Evolutionary conservation across 352 stramenopile species (phyloP).

Genomic region (Pythium phragmiticola): DNA sequence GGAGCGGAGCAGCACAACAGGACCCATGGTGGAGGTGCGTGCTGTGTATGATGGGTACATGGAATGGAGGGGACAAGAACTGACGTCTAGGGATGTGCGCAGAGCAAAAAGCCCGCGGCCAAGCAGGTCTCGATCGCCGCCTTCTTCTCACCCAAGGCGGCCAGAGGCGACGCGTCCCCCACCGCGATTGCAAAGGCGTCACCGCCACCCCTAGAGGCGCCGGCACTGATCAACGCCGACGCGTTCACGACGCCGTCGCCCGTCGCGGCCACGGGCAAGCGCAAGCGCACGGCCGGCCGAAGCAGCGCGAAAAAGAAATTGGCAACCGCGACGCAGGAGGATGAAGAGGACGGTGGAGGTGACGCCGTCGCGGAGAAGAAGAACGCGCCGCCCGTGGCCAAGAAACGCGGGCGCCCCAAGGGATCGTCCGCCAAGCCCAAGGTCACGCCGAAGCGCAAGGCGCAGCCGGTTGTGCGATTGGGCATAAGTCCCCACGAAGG

Average conservation of each 20-base stretch:
- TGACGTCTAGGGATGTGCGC: not conserved
- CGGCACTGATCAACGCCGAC: constrained; percentile 16
- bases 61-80: not conserved
- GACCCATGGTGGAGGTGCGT: constrained; percentile 27
- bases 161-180: not conserved
- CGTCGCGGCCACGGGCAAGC: constrained; percentile 6
- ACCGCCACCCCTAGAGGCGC: constrained; percentile 1
- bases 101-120: constrained; percentile 36
- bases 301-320: constrained; percentile 22
- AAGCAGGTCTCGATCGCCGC: constrained; percentile 77
- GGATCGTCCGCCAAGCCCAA: not conserved
- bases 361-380: constrained; percentile 9
- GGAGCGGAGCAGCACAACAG: not conserved
- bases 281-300: constrained; percentile 6
- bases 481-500: constrained; percentile 25
- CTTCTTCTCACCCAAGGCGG: constrained; percentile 69
- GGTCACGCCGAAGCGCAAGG: constrained; percentile 24
- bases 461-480: constrained; percentile 10
- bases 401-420: constrained; percentile 10
- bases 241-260: constrained; percentile 25
- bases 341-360: not conserved
- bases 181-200: not conserved
- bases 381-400: not conserved
- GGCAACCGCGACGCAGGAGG: not conserved
- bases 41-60: not conserved